These are phyloP conservation scores for Calocybe indica DNA, from an alignment of 768 basidiomycete species.

Conservation along the genomic window DNA sequence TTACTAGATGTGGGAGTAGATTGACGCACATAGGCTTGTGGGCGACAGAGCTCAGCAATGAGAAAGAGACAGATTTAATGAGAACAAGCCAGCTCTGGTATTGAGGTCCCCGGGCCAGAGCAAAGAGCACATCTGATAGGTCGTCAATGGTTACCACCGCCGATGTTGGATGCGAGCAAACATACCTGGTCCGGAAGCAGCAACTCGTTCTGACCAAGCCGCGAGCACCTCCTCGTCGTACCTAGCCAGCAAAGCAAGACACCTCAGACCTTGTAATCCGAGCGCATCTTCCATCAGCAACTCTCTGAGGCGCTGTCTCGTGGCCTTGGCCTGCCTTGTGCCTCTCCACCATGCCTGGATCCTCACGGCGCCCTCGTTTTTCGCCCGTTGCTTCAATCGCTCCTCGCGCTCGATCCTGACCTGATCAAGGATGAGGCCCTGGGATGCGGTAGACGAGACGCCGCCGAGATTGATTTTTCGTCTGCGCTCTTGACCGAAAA, in stretches of 20 bases:
- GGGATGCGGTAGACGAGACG: slow-evolving; percentile 40
- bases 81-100: slow-evolving; percentile 56
- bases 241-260: slow-evolving; percentile 32
- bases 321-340: slow-evolving; percentile 28
- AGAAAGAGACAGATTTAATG: slow-evolving; percentile 38
- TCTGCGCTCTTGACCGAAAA: slow-evolving; percentile 48
- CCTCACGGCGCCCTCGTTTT: slow-evolving; percentile 49
- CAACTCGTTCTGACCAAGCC: slow-evolving; percentile 37
- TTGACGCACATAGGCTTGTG: slow-evolving; percentile 40
- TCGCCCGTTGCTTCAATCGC: slow-evolving; percentile 46
- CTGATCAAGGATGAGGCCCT: slow-evolving; percentile 52
- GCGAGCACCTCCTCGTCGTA: slow-evolving; percentile 38
- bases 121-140: slow-evolving; percentile 32
- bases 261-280: slow-evolving; percentile 35
- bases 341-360: slow-evolving; percentile 75
- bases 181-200: slow-evolving; percentile 23
- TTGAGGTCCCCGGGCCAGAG: slow-evolving; percentile 29
- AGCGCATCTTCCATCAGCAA: slow-evolving; percentile 25
- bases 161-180: neutral
- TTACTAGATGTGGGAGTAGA: neutral
- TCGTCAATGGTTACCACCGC: neutral
- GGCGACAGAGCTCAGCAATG: slow-evolving; percentile 50
- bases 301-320: slow-evolving; percentile 38
- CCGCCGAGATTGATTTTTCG: slow-evolving; percentile 79
- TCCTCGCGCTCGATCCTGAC: slow-evolving; percentile 58